A percentile compares a stretch with the other conserved stretches of the same genome.
phyloP scores from a whole-genome alignment of 2,329 filamentous ascomycete genomes.

The Aspergillus ochraceus region DNA sequence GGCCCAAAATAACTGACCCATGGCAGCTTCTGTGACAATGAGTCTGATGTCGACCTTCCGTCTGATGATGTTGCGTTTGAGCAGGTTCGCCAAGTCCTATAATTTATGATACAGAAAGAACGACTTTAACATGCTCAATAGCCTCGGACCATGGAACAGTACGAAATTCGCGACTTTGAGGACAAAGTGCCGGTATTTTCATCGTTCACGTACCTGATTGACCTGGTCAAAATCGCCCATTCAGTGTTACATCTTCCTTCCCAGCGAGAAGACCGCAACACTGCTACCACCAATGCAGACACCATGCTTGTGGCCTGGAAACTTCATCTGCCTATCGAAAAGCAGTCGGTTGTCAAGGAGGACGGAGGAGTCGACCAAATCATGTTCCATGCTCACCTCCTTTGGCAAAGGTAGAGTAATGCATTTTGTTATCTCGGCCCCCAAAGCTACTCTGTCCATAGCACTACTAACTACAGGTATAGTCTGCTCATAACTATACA shows the following conservation, averaged over 20 bases:
- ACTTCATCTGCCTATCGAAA: background rate
- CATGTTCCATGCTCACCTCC: background rate
- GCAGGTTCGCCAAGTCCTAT: background rate
- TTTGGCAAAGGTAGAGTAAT: background rate
- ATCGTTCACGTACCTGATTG: background rate
- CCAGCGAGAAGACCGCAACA: background rate
- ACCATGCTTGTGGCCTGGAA: background rate
- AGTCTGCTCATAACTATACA: background rate
- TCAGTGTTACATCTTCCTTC: background rate
- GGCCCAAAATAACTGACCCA: background rate
- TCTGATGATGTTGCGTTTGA: background rate
- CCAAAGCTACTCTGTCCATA: background rate
- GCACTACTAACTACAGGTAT: background rate
- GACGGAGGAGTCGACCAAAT: background rate
- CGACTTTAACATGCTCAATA: background rate
- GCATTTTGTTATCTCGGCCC: background rate
- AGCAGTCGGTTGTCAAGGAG: background rate
- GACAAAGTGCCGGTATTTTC: background rate
- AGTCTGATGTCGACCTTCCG: background rate
- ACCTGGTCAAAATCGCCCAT: background rate
- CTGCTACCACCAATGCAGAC: background rate
- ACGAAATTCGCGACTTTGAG: background rate
- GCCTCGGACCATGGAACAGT: background rate
- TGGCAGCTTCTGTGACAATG: background rate
- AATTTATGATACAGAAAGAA: background rate